A percentile compares a stretch with the other conserved stretches of the same genome.
Conservation (phyloP, 169 alveolate genomes). For the Babesia bigemina region DNA sequence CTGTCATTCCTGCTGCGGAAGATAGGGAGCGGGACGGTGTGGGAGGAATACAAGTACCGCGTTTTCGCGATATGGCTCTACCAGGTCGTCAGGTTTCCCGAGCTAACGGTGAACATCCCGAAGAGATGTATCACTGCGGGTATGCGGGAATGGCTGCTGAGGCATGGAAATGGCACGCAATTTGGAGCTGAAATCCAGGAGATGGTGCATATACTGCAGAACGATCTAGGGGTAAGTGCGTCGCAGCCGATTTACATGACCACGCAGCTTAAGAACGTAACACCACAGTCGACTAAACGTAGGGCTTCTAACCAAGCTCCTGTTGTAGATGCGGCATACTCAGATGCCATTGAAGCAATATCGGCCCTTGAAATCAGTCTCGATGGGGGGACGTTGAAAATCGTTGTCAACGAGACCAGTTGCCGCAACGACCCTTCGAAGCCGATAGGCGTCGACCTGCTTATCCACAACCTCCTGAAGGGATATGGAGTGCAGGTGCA, state of each 20-base stretch:
- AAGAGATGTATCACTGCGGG: constrained; percentile 69
- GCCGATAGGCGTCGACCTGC: constrained; percentile 27
- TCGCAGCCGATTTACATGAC: background rate
- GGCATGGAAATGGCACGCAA: constrained; percentile 50
- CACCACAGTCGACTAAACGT: background rate
- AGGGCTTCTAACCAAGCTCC: too few relatives aligned
- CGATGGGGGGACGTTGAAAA: background rate
- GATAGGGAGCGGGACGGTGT: constrained; percentile 71
- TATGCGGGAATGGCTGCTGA: constrained; percentile 61
- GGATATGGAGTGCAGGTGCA: constrained; percentile 3
- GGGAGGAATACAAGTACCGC: constrained; percentile 71
- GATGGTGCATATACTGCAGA: constrained; percentile 19
- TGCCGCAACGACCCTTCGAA: constrained; percentile 18
- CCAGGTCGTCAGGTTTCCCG: constrained; percentile 72
- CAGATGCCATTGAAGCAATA: constrained; percentile 1
- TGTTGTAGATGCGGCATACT: background rate
- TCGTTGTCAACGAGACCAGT: constrained; percentile 13
- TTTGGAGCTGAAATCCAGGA: constrained; percentile 29
- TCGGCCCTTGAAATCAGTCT: constrained; percentile 5
- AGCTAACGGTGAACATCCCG: constrained; percentile 64
- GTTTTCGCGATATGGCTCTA: constrained; percentile 76
- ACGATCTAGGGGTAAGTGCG: constrained; percentile 15
- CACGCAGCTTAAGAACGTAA: background rate
- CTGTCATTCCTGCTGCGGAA: constrained; percentile 76
- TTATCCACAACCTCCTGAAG: constrained; percentile 9